These are phyloP conservation scores for Nicotiana obtusifolia DNA, from an alignment of 257 asterid species.

Conservation along the genomic window DNA sequence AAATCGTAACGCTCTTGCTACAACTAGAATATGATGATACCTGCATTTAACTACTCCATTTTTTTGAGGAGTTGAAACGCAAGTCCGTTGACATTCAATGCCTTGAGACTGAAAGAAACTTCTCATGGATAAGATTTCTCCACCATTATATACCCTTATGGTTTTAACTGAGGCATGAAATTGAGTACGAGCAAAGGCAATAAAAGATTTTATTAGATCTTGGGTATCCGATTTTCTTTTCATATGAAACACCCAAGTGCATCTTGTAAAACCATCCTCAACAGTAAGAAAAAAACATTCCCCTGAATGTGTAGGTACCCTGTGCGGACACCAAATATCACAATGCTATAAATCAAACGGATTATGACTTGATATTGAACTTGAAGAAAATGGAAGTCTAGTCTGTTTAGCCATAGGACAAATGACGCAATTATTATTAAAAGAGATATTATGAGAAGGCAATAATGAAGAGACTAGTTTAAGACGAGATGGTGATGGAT, in stretches of 20 bases:
- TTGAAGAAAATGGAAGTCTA: constrained; percentile 1
- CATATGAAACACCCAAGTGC: background rate
- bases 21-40: background rate
- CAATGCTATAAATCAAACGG: background rate
- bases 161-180: background rate
- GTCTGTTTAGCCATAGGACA: constrained; percentile 1
- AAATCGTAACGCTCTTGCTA: background rate
- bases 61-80: background rate
- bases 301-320: background rate
- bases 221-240: background rate
- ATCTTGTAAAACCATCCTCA: background rate
- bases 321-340: constrained; percentile 16
- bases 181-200: background rate
- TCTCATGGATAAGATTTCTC: background rate
- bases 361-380: background rate
- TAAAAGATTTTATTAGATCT: background rate
- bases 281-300: background rate
- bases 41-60: constrained; percentile 1
- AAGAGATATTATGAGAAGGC: background rate
- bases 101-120: background rate
- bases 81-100: background rate
- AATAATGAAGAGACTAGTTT: background rate
- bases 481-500: background rate
- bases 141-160: background rate
- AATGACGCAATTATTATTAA: background rate